Evolutionary conservation across 2,329 filamentous ascomycete species (phyloP).

Genomic region (Phyllosticta citriasiana): DNA sequence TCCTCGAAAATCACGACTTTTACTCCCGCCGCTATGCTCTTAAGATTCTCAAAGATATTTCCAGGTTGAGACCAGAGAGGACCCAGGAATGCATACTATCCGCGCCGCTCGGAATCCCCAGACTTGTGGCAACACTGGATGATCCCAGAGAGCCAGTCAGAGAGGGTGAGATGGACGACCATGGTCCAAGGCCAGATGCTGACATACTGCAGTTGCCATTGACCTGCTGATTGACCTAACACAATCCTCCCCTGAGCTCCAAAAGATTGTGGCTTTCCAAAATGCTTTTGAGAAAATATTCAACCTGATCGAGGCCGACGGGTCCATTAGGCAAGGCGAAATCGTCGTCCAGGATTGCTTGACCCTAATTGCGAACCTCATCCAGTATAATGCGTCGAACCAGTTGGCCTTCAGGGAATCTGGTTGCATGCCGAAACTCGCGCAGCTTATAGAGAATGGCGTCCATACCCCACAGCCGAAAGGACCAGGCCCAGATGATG

Average conservation of each 20-base stretch:
- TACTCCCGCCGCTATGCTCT: slow-evolving; percentile 86
- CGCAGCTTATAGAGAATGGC: slow-evolving; percentile 55
- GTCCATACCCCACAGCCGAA: slow-evolving; percentile 37
- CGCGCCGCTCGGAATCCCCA: slow-evolving; percentile 77
- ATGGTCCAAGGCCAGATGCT: slow-evolving; percentile 10
- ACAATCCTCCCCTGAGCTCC: slow-evolving; percentile 74
- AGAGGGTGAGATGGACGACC: slow-evolving; percentile 45
- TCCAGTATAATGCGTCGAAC: slow-evolving; percentile 80
- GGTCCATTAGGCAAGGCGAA: slow-evolving; percentile 70
- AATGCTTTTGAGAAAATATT: slow-evolving; percentile 87
- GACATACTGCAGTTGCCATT: slow-evolving; percentile 52
- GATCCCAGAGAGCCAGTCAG: slow-evolving; percentile 79
- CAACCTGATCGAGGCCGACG: slow-evolving; percentile 69
- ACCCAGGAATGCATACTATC: slow-evolving; percentile 91
- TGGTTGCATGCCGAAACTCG: slow-evolving; percentile 65
- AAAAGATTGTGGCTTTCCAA: slow-evolving; percentile 92
- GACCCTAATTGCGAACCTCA: slow-evolving; percentile 78
- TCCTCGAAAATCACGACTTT: slow-evolving; percentile 79
- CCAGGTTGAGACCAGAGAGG: slow-evolving; percentile 74
- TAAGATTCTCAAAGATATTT: slow-evolving; percentile 79
- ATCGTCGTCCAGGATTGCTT: slow-evolving; percentile 88
- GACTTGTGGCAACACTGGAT: slow-evolving; percentile 73
- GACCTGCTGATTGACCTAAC: slow-evolving; percentile 83
- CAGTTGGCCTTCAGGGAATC: slow-evolving; percentile 91
- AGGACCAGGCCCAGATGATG: slow-evolving; percentile 49